Percentiles rank a stretch among this genome's conserved stretches.
Evolutionary conservation across 2,329 filamentous ascomycete genomes (phyloP).

Genomic region (Reticulascus tulasneorum): DNA sequence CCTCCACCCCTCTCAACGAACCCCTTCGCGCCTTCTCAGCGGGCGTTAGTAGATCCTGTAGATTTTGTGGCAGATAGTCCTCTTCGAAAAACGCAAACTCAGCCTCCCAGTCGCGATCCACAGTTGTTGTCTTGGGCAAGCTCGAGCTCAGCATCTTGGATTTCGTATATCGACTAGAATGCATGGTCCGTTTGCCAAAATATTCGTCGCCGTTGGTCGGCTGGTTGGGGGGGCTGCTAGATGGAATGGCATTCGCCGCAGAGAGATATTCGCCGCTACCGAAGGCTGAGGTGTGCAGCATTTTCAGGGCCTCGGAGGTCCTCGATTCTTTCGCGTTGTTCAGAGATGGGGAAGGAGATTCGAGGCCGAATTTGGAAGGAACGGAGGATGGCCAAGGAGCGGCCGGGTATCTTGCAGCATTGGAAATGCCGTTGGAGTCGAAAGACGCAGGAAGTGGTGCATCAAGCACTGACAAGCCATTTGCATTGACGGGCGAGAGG

Average conservation of each 20-base stretch:
- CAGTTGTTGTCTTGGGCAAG: conserved; percentile 60
- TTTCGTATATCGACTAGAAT: conserved; percentile 64
- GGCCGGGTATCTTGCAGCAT: conserved; percentile 72
- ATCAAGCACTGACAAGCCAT: conserved; percentile 82
- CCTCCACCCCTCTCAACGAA: conserved; percentile 53
- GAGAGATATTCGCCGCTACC: conserved; percentile 63
- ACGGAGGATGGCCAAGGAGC: conserved; percentile 90
- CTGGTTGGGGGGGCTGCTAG: conserved; percentile 47
- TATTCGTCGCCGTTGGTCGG: conserved; percentile 53
- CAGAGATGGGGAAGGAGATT: conserved; percentile 76
- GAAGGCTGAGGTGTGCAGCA: conserved; percentile 64
- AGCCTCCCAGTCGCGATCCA: conserved; percentile 60
- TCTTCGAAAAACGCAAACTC: conserved; percentile 77
- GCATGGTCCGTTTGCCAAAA: conserved; percentile 68
- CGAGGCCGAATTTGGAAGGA: conserved; percentile 84
- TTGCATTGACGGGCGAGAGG: conserved; percentile 70
- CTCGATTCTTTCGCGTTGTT: conserved; percentile 56
- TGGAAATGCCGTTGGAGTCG: conserved; percentile 91
- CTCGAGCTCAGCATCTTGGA: conserved; percentile 66
- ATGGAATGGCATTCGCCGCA: conserved; percentile 25
- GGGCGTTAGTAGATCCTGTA: conserved; percentile 63
- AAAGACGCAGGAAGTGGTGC: conserved; percentile 91
- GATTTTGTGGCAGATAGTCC: conserved; percentile 74
- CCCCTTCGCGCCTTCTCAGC: conserved; percentile 64
- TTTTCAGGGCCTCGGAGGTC: conserved; percentile 61